Percentiles rank a stretch among this genome's conserved stretches.
Evolutionary conservation across 2,329 filamentous ascomycete species (phyloP).

Genomic region (Byssoonygena ceratinophila): DNA sequence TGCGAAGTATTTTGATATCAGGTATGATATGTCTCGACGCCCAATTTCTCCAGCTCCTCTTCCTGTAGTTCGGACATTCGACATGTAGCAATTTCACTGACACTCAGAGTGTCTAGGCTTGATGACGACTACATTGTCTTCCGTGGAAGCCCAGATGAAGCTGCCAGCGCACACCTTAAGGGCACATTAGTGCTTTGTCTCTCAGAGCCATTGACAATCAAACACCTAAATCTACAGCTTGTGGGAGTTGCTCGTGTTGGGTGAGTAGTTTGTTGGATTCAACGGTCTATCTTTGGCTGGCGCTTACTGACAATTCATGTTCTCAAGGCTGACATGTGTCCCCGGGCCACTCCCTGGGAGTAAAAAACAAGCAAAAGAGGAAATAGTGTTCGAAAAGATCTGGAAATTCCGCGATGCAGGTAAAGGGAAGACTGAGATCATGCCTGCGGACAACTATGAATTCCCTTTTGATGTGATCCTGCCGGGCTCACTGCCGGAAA

Average conservation of each 20-base stretch:
- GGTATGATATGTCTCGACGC: slow-evolving; percentile 21
- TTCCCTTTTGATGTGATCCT: slow-evolving; percentile 68
- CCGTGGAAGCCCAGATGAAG: slow-evolving; percentile 63
- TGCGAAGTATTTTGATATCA: slow-evolving; percentile 43
- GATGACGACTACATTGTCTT: slow-evolving; percentile 72
- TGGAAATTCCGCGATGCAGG: slow-evolving; percentile 56
- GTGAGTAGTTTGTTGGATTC: slow-evolving; percentile 40
- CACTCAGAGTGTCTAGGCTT: slow-evolving; percentile 37
- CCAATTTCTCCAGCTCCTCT: neutral
- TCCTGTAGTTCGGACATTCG: neutral
- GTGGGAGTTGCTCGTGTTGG: slow-evolving; percentile 58
- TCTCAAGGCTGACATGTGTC: slow-evolving; percentile 17
- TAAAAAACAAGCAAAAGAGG: slow-evolving; percentile 34
- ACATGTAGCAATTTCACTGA: neutral
- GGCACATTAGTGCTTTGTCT: slow-evolving; percentile 66
- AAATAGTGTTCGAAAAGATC: slow-evolving; percentile 54
- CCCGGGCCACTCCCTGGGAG: slow-evolving; percentile 28
- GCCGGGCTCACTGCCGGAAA: slow-evolving; percentile 63
- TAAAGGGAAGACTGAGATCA: slow-evolving; percentile 43
- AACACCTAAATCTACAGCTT: slow-evolving; percentile 61
- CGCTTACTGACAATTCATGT: neutral
- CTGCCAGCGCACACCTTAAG: slow-evolving; percentile 62
- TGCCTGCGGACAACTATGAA: slow-evolving; percentile 69
- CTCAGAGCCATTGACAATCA: slow-evolving; percentile 56
- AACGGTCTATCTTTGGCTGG: neutral